Conservation (phyloP, 2,329 filamentous ascomycete genomes). For the Arthrobotrys sphaeroides region DNA sequence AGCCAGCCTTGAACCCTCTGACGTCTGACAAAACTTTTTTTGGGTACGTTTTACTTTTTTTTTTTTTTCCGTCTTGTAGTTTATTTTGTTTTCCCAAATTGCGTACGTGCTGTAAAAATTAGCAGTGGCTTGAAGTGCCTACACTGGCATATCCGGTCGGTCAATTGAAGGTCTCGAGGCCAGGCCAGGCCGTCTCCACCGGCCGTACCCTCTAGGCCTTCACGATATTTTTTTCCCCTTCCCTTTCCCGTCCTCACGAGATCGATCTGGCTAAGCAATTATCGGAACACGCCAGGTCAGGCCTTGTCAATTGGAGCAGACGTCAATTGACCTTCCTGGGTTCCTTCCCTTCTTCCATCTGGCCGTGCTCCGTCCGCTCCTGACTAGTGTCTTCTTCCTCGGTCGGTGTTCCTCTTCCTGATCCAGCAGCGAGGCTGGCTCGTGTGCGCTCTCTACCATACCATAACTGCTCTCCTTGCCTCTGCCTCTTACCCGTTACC, state of each 20-base stretch:
- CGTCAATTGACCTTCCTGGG: background rate
- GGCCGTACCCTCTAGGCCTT: background rate
- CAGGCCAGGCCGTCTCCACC: background rate
- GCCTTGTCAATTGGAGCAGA: constrained; percentile 22
- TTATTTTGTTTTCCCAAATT: constrained; percentile 19
- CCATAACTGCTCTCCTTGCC: constrained; percentile 11
- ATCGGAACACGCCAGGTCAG: constrained; percentile 15
- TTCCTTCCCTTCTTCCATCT: constrained; percentile 24
- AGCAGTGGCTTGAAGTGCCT: no score
- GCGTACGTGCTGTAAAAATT: background rate
- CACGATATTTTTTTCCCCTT: background rate
- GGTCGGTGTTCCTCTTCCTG: constrained; percentile 37
- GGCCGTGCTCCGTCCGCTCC: constrained; percentile 21
- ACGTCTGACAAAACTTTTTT: constrained; percentile 31
- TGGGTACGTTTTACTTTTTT: constrained; percentile 4
- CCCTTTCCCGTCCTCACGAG: background rate
- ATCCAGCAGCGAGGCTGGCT: constrained; percentile 20
- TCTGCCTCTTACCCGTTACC: background rate
- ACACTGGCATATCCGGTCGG: no score
- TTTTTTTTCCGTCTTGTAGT: no score
- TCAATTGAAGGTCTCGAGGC: constrained; percentile 21
- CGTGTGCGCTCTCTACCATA: constrained; percentile 38
- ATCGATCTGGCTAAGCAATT: constrained; percentile 12
- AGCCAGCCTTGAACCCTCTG: constrained; percentile 20
- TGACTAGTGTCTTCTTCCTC: constrained; percentile 39